Conservation (phyloP, 208 protist genomes). For the Acanthamoeba polyphaga region DNA sequence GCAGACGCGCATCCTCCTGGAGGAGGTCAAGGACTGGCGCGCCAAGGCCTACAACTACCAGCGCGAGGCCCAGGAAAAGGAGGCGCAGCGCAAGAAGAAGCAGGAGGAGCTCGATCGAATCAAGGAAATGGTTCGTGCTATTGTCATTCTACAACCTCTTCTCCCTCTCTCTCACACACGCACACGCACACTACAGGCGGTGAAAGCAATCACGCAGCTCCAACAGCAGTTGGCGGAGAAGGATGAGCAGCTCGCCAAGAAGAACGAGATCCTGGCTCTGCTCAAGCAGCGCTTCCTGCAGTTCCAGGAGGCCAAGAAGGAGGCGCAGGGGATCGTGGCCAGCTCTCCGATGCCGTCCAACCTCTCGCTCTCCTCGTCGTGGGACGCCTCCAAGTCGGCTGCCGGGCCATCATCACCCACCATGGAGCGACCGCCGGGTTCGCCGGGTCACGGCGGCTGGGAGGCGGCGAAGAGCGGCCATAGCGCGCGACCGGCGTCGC, state of each 20-base stretch:
- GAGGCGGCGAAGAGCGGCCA: background rate
- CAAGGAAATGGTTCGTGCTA: conserved; percentile 38
- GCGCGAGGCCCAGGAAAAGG: background rate
- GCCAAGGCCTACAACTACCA: conserved; percentile 57
- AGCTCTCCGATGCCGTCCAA: background rate
- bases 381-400: background rate
- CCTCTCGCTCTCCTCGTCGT: conserved; percentile 41
- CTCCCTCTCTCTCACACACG: background rate
- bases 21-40: conserved; percentile 68
- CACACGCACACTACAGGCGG: background rate
- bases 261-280: conserved; percentile 54
- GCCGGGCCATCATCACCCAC: background rate
- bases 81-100: conserved; percentile 15
- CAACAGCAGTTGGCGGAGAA: conserved; percentile 21
- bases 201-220: conserved; percentile 61
- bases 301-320: conserved; percentile 35
- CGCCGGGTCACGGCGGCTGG: background rate
- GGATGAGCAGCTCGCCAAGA: conserved; percentile 60
- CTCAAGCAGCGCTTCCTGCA: conserved; percentile 65
- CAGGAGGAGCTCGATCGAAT: conserved; percentile 53
- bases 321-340: background rate
- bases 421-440: background rate
- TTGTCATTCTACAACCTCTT: background rate
- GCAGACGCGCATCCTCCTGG: conserved; percentile 46
- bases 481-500: background rate